Conservation (phyloP, 2,329 filamentous ascomycete genomes). For the Cladosporium sp. region DNA sequence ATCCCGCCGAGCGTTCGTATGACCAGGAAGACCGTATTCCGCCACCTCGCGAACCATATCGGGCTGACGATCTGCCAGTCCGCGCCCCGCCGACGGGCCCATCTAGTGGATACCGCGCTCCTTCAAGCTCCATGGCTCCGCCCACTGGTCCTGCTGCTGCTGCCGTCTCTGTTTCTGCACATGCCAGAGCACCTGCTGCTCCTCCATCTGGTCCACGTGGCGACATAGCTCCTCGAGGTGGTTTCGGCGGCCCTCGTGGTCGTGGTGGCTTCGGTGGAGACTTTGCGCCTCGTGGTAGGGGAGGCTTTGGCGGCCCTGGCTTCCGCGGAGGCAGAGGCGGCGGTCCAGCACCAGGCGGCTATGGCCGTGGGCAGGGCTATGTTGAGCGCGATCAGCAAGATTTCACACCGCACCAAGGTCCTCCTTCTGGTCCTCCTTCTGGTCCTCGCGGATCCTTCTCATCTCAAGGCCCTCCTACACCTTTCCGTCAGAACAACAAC, state of each 20-base stretch:
- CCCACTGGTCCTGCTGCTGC: slow-evolving; percentile 36
- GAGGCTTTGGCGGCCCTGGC: slow-evolving; percentile 33
- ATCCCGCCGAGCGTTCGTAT: slow-evolving; percentile 22
- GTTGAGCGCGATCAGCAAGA: slow-evolving; percentile 19
- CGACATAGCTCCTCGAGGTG: slow-evolving; percentile 39
- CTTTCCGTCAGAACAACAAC: slow-evolving; percentile 45
- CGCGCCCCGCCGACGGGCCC: slow-evolving; percentile 33
- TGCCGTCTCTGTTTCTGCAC: slow-evolving; percentile 25
- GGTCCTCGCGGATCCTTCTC: slow-evolving; percentile 36
- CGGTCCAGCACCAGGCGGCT: slow-evolving; percentile 18
- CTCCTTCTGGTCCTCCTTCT: slow-evolving; percentile 36
- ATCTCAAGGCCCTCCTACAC: slow-evolving; percentile 26
- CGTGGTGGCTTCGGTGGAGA: slow-evolving; percentile 42
- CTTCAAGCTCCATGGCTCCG: slow-evolving; percentile 29
- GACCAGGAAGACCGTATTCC: slow-evolving; percentile 27
- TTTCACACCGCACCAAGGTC: slow-evolving; percentile 21
- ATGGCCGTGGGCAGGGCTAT: slow-evolving; percentile 18
- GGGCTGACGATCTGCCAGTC: slow-evolving; percentile 28
- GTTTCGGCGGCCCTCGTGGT: slow-evolving; percentile 35
- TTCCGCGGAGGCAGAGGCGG: slow-evolving; percentile 36
- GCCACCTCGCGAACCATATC: slow-evolving; percentile 32
- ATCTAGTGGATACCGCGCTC: slow-evolving; percentile 24
- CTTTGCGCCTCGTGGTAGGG: slow-evolving; percentile 30
- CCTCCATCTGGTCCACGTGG: slow-evolving; percentile 34
- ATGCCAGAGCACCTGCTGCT: slow-evolving; percentile 25